Evolutionary conservation across 306 rosid species (phyloP).

Genomic region (Biancaea sappan): DNA sequence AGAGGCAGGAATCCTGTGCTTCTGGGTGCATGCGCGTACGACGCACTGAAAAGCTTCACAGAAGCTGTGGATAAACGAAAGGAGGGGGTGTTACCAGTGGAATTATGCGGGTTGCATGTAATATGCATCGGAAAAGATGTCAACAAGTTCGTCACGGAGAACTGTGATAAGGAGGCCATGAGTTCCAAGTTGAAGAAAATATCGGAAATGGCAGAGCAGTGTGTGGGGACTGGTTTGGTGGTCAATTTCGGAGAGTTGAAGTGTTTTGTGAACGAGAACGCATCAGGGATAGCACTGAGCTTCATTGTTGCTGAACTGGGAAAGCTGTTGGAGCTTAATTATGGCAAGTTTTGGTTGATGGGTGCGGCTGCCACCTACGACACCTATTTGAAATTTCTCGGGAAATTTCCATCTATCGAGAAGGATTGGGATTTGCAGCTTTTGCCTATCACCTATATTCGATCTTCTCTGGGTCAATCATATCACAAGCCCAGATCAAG

Average conservation of each 20-base stretch:
- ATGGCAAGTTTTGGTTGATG: conserved; percentile 70
- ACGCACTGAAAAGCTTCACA: conserved; percentile 55
- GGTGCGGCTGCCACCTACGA: conserved; percentile 78
- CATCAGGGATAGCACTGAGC: conserved; percentile 36
- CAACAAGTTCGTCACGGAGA: conserved; percentile 38
- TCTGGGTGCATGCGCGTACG: conserved; percentile 70
- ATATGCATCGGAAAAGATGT: conserved; percentile 57
- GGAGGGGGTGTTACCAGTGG: conserved; percentile 57
- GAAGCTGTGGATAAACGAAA: conserved; percentile 53
- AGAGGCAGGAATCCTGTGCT: conserved; percentile 78
- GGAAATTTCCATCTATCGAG: conserved; percentile 67
- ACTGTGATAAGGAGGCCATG: conserved; percentile 34
- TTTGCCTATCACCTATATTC: conserved; percentile 82
- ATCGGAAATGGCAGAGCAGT: conserved; percentile 43
- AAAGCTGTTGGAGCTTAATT: conserved; percentile 47
- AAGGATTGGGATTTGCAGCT: conserved; percentile 91
- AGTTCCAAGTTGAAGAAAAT: conserved; percentile 45
- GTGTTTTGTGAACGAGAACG: conserved; percentile 46
- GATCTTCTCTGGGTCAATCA: conserved; percentile 56
- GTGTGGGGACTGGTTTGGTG: conserved; percentile 67
- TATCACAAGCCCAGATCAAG: conserved; percentile 80
- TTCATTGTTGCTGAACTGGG: conserved; percentile 55
- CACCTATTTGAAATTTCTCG: conserved; percentile 71
- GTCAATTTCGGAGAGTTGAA: conserved; percentile 83
- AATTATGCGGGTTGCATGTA: conserved; percentile 53